Base-by-base conservation (phyloP, 2,329 filamentous ascomycete species). In the Aspergillus sp. region DNA sequence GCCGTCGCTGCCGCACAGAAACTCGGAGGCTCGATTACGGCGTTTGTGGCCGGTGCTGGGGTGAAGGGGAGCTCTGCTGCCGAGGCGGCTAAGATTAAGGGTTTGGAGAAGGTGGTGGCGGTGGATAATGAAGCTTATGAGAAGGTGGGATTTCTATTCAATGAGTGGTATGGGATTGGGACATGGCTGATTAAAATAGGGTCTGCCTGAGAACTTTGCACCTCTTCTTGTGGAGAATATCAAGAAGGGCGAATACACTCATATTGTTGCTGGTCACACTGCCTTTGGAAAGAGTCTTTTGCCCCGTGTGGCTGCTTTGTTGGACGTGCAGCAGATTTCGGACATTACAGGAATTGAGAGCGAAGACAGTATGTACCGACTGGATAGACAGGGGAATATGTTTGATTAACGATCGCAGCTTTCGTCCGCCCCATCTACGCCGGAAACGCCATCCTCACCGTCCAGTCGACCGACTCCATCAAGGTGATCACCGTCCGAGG, bases 371-470 rank as follows among this genome's bases (percentile, higher is more conserved):
- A 65, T 51, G 77, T 68, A 39, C 27, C 38, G 28, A 39, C 27
- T 7, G n/a, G 19, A 34, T 27, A n/a, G 19, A 3, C 5, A 3
- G 10, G 26, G 54, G 57, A 54, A 58, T 50, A 53, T 37, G 40
- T 42, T 13, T 39, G 32, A 41, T 34, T 59, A 41, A 65, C 45
- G 11, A 33, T 43, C 33, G 10, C 41, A 81, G 78, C 89, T 9
- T 98, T 98, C 61, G 86, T 96, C 43, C 86, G 93, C 45, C 91
- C 93, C 27, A 96, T 98, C 62, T 98, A 98, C 67, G 93, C 93
- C 45, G 93, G 93, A 43, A 98, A 98, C 64, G 93, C 91, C 38
- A 95, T 98, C 61, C 82, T 94, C 31, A 98, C 93, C 7, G 90
- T 98, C 46, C 88, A 97, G 69, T 95, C 90, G 3, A 81, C 80